Evolutionary conservation across 2,329 filamentous ascomycete species (phyloP), one percentile per base, ranked within the genome.

Genomic region (Pyrenophora tritici-repentis): DNA sequence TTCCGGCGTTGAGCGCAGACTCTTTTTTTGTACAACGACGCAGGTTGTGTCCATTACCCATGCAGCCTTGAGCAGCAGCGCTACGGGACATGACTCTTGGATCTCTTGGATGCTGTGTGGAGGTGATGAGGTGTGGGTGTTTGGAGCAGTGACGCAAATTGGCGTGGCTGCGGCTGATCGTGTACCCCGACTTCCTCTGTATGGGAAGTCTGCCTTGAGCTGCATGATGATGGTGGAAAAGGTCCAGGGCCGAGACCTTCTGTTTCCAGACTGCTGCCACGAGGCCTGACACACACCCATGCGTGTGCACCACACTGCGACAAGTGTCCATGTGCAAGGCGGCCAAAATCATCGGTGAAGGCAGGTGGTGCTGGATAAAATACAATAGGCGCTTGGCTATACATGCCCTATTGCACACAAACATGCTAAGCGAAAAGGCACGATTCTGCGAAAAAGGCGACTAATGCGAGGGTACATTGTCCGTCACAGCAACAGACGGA

Each of bases 161-260:
- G 35, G 49, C 46, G 40, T 52, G 14, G 26, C 51, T 51, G 49
- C 50, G 47, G 50, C 50, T 50, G 51, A 52, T 58, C 42, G 40
- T 29, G 43, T 50, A 36, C 43, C 55, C 40, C 42, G 37, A 40
- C 42, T 41, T 29, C 47, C 44, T 48, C 13, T 16, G 18, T 39
- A 14, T 55, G 43, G 36, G 34, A 55, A 53, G 37, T 65, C 63
- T 62, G 59, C 63, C 62, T 62, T 55, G 59, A 56, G 45, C 60
- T 65, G 61, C 59, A 64, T 50, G 54, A 63, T 63, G 60, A 66
- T 55, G 53, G 58, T 60, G 56, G 33, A 29, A 33, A 54, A 59
- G 38, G 38, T 18, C 42, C 20, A 42, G 45, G 58, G 57, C 55
- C 56, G 59, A 56, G 63, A 62, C 62, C 50, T 45, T 34, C n/a